Evolutionary conservation across 2,329 filamentous ascomycete genomes (phyloP), one percentile per base, ranked within the genome.

Genomic region (Curvularia verruculosa): DNA sequence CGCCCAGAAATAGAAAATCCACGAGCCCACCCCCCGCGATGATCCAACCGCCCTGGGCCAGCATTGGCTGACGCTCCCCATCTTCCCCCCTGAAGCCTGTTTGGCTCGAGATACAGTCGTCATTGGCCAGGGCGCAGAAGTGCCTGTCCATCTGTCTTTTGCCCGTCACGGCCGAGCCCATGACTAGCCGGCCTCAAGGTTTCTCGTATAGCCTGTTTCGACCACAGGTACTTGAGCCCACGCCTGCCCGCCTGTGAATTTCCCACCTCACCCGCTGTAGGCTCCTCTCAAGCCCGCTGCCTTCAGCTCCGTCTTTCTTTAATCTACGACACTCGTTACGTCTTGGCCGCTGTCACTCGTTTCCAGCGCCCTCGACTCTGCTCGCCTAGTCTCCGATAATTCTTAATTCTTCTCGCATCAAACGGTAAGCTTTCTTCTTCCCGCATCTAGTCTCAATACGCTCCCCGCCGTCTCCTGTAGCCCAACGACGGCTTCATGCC

Each of bases 31-130:
- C 43, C 63, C 67, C 58, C 58, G 64, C 59, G 64, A 57, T 52
- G 65, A 72, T 71, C 69, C 41, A 49, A 51, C 58, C 60, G 46
- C 52, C 44, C 54, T 41, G 51, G 49, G 52, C 55, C 65, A 52
- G 60, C 60, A 67, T 68, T 68, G 66, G 66, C 69, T 46, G 49
- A 53, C 64, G 69, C 69, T 56, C 56, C 55, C 62, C n/a, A n/a
- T n/a, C n/a, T n/a, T n/a, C n/a, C 56, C 62, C 61, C 62, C 45
- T 54, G 64, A 59, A 56, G 53, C 61, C 49, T 50, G 58, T 52
- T 51, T 19, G 7, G n/a, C 4, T 31, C 23, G 18, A 43, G 5
- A 43, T 52, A 37, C 53, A n/a, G n/a, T n/a, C 41, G 29, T 44
- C 40, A 68, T 69, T 71, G 67, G 67, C 47, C 49, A 9, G 23